Base-by-base conservation (phyloP, 148 eudicot genomes). In the Nepenthes gracilis region DNA sequence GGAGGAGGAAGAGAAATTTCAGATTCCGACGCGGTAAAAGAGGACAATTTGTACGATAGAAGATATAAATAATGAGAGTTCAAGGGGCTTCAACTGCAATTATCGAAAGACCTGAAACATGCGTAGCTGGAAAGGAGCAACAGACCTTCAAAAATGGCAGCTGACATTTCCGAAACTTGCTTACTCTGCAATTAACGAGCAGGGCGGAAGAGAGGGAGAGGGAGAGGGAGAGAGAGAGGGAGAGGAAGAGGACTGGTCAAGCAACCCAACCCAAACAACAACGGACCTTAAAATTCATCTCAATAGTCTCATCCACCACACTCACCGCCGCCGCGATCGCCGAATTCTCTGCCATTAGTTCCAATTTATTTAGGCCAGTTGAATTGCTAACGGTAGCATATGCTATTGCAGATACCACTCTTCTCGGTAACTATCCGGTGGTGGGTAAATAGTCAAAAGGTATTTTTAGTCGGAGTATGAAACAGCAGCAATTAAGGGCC, bases 401-500 rank as follows among this genome's bases (percentile, higher is more conserved):
- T 65, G 54, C 72, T 68, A 75, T 23, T 23, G 0, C 23, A 23
- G 23, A 23, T 23, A 23, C 23, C 23, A 23, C 23, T 23, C 23
- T 23, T 23, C 23, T 23, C 23, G 23, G 82, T 70, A 34, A 59
- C 62, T 59, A 34, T 33, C 81, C 73, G 72, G 83, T 71, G 32
- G 43, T 63, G 64, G 74, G 59, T 47, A 48, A 61, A 64, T 59
- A 23, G 23, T 23, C 23, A 23, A 15, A 11, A 62, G 71, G 52
- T 15, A 53, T 47, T 60, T 54, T 34, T 34, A 67, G 55, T 68
- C 60, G 43, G 65, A 70, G 72, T 75, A 86, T 86, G 94, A 86
- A 70, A 74, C 68, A 75, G 65, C 76, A 69, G 60, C 68, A 77
- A 67, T 64, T 65, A 37, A 75, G 67, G 71, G 57, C 64, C 67